A percentile compares a stretch with the other conserved stretches of the same genome.
These are phyloP conservation scores for Lichtheimia ramosa DNA, from an alignment of 371 early-diverging fungal genomes.

Conservation along the genomic window DNA sequence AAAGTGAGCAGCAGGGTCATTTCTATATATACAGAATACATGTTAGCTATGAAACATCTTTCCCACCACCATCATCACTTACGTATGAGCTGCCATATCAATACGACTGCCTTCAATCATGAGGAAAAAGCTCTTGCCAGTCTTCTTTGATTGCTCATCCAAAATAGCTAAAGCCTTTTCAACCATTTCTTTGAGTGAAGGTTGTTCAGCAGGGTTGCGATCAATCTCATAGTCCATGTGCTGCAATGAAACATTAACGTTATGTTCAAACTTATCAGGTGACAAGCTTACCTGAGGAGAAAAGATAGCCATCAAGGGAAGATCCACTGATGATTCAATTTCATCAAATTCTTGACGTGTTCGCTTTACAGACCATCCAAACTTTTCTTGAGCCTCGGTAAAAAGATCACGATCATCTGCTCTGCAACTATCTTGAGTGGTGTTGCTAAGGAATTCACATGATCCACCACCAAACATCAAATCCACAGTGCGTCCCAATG, in stretches of 20 bases:
- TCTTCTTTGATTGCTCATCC: constrained; percentile 9
- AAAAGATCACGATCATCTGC: constrained; percentile 68
- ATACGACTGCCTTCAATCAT: constrained; percentile 96
- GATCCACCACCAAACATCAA: constrained; percentile 91
- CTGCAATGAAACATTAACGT: constrained; percentile 13
- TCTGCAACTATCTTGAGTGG: constrained; percentile 66
- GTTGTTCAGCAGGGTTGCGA: constrained; percentile 61
- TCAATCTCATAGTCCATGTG: constrained; percentile 87
- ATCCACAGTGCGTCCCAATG: constrained; percentile 81
- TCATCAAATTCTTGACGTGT: constrained; percentile 61
- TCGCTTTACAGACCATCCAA: constrained; percentile 58
- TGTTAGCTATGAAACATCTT: not conserved
- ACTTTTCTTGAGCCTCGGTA: constrained; percentile 41
- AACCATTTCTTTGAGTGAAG: constrained; percentile 76
- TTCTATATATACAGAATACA: constrained; percentile 39
- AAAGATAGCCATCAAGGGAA: constrained; percentile 84
- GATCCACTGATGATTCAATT: constrained; percentile 27
- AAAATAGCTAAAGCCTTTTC: constrained; percentile 43
- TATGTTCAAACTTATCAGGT: not conserved
- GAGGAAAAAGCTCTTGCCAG: constrained; percentile 82
- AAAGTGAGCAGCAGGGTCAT: constrained; percentile 79
- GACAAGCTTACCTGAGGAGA: constrained; percentile 46
- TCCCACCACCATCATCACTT: constrained; percentile 5
- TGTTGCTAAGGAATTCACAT: constrained; percentile 80
- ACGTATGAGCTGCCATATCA: constrained; percentile 82